Evolutionary conservation across 805 yeast species (phyloP).

Genomic region (Torulaspora maleeae): DNA sequence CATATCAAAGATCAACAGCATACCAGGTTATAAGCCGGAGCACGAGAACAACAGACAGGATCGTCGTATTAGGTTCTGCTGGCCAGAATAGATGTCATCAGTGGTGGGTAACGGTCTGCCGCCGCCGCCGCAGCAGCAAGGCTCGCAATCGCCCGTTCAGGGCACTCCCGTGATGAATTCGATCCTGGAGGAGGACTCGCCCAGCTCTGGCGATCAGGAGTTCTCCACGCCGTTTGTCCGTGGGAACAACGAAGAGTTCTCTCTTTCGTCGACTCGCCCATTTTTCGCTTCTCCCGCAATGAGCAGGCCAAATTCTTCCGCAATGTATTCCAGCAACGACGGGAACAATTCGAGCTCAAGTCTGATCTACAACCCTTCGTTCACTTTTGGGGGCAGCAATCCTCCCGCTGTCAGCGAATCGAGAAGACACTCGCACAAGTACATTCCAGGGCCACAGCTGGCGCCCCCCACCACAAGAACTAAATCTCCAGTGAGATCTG

Average conservation of each 20-base stretch:
- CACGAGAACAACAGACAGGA: too few species aligned
- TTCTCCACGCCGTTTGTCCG: conserved; percentile 15
- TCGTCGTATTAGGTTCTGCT: background rate
- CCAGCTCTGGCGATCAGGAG: conserved; percentile 12
- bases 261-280: conserved; percentile 6
- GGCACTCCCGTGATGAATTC: conserved; percentile 28
- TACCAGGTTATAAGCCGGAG: too few species aligned
- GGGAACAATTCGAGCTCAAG: conserved; percentile 36
- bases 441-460: conserved; percentile 31
- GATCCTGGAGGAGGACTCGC: conserved; percentile 29
- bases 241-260: background rate
- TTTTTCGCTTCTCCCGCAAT: conserved; percentile 22
- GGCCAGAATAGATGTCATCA: conserved; percentile 1
- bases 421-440: conserved; percentile 29
- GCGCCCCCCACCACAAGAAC: conserved; percentile 31
- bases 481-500: conserved; percentile 30
- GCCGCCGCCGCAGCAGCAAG: conserved; percentile 1
- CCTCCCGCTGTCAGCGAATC: conserved; percentile 14
- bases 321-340: conserved; percentile 28
- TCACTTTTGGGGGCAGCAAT: conserved; percentile 30
- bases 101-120: conserved; percentile 2
- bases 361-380: conserved; percentile 30
- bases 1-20: background rate
- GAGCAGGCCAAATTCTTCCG: conserved; percentile 20
- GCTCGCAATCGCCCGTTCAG: background rate